Conservation (phyloP, 2,329 filamentous ascomycete species). For the Dryadomyces quercivorus region DNA sequence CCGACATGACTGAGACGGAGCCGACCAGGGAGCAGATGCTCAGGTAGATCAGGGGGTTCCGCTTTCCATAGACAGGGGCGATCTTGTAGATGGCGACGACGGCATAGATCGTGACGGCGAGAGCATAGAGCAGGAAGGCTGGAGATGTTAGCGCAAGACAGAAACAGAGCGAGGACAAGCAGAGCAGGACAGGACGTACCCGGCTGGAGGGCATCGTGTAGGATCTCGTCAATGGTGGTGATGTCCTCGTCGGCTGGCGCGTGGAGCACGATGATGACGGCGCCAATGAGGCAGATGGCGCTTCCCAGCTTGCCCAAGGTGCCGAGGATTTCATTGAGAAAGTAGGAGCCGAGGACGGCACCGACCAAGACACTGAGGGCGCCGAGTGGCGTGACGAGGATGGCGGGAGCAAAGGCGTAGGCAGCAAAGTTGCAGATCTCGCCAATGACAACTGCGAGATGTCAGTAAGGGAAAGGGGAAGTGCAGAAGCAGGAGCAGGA, state of each 20-base stretch:
- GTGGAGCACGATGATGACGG: slow-evolving; percentile 94
- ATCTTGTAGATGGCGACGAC: slow-evolving; percentile 94
- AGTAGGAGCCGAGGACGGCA: slow-evolving; percentile 88
- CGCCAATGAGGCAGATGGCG: slow-evolving; percentile 90
- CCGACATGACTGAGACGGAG: slow-evolving; percentile 96
- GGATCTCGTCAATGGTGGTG: slow-evolving; percentile 79
- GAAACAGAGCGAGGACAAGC: background rate
- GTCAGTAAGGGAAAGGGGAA: slow-evolving; percentile 1
- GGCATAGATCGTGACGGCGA: slow-evolving; percentile 70
- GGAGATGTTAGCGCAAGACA: background rate
- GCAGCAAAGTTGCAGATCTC: slow-evolving; percentile 97
- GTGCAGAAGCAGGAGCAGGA: background rate
- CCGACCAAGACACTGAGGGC: slow-evolving; percentile 91
- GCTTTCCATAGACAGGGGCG: slow-evolving; percentile 80
- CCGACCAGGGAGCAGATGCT: slow-evolving; percentile 97
- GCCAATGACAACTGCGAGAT: slow-evolving; percentile 64
- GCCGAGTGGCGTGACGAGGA: slow-evolving; percentile 88
- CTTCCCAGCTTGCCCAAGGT: slow-evolving; percentile 86
- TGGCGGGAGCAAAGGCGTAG: slow-evolving; percentile 97
- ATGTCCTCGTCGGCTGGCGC: slow-evolving; percentile 91
- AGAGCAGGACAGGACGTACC: slow-evolving; percentile 39
- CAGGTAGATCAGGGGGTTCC: slow-evolving; percentile 90
- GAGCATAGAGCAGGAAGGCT: slow-evolving; percentile 86
- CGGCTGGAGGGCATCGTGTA: slow-evolving; percentile 80
- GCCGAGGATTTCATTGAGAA: slow-evolving; percentile 82